Percentiles rank a stretch among this genome's conserved stretches.
Conservation (phyloP, 345 rosid genomes). For the Psidium friedrichsthalianum region DNA sequence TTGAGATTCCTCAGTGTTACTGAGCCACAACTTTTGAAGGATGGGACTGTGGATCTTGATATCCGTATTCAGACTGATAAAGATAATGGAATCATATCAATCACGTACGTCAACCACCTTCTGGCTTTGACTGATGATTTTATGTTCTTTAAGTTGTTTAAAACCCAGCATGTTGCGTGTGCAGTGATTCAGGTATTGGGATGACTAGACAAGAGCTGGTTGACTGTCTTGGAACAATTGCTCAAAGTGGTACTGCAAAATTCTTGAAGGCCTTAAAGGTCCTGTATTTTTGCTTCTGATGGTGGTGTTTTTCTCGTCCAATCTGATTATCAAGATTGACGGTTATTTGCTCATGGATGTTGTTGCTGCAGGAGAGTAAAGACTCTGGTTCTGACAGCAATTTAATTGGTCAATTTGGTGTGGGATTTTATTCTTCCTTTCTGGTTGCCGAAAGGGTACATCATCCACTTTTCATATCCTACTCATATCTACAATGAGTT, state of each 20-base stretch:
- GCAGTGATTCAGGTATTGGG: constrained; percentile 93
- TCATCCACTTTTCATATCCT: not conserved
- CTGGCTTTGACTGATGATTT: not conserved
- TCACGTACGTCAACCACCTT: constrained; percentile 30
- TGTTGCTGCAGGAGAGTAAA: constrained; percentile 63
- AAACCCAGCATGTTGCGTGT: not conserved
- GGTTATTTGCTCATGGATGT: not conserved
- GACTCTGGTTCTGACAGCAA: constrained; percentile 71
- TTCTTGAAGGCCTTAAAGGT: constrained; percentile 92
- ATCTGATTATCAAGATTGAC: not conserved
- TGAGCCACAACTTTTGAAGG: constrained; percentile 61
- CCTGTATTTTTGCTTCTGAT: not conserved
- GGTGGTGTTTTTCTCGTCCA: not conserved
- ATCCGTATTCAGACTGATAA: constrained; percentile 81
- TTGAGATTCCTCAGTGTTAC: constrained; percentile 83
- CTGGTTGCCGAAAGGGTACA: constrained; percentile 80
- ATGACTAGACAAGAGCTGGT: constrained; percentile 89
- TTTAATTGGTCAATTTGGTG: constrained; percentile 98
- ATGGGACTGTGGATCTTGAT: constrained; percentile 49
- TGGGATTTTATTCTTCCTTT: constrained; percentile 93
- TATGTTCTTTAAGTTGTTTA: not conserved
- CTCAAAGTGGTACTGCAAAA: constrained; percentile 98
- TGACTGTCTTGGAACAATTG: constrained; percentile 96
- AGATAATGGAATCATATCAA: constrained; percentile 69
- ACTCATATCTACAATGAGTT: not conserved